Evolutionary conservation across 1,284 basidiomycete genomes (phyloP).

Genomic region (Ceratobasidium sp.): DNA sequence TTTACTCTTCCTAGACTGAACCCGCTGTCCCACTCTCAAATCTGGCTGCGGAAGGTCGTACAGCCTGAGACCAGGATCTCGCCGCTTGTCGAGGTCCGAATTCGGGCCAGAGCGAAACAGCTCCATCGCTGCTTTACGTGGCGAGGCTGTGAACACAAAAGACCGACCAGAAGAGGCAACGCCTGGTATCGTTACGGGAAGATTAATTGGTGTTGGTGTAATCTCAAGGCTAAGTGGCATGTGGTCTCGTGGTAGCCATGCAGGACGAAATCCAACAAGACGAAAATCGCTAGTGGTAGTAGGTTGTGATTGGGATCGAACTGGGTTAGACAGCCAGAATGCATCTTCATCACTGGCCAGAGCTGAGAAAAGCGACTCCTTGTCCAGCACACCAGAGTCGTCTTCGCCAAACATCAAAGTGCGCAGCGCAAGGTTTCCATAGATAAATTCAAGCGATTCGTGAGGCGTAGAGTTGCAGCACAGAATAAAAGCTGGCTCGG

Average conservation of each 20-base stretch:
- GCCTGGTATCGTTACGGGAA: background rate
- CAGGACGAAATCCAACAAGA: background rate
- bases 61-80: background rate
- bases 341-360: slow-evolving; percentile 7
- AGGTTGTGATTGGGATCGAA: background rate
- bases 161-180: background rate
- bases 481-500: slow-evolving; percentile 32
- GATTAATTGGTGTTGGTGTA: slow-evolving; percentile 11
- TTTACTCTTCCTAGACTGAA: slow-evolving; percentile 5
- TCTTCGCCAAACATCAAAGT: slow-evolving; percentile 11
- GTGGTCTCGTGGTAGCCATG: slow-evolving; percentile 24
- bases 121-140: background rate
- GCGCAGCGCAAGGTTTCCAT: slow-evolving; percentile 25
- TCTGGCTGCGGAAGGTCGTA: background rate
- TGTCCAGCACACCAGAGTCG: background rate
- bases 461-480: background rate
- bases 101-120: slow-evolving; percentile 6
- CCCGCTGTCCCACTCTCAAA: background rate
- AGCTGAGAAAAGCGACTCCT: slow-evolving; percentile 3
- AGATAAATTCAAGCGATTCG: slow-evolving; percentile 1
- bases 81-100: background rate
- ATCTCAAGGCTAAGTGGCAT: slow-evolving; percentile 3
- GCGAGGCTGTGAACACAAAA: slow-evolving; percentile 19
- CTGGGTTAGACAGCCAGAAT: slow-evolving; percentile 12
- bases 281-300: background rate